Evolutionary conservation across 441 rosid species (phyloP), one percentile per base, ranked within the genome.

Genomic region (Aquilaria agallochum): DNA sequence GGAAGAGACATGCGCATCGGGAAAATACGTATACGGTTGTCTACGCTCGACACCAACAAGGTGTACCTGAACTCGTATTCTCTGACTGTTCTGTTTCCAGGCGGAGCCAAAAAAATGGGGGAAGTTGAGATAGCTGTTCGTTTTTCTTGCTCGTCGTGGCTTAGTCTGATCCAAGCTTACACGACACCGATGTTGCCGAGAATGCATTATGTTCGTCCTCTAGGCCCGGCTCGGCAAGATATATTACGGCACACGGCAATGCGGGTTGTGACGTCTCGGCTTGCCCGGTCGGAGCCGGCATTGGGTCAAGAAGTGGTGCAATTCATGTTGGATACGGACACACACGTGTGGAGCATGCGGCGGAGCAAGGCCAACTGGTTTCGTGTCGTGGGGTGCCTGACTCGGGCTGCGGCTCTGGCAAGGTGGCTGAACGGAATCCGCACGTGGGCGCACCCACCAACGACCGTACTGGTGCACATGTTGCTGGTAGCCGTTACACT

Each of bases 321-420:
- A 30, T 83, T 55, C 70, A 71, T 83, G 87, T 70, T 86, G 27
- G 92, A 86, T 59, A 72, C 76, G 4, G 92, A 86, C 58, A 79
- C 83, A 36, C 88, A 86, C 66, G 80, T 76, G 62, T 86, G 87
- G 89, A 86, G 92, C 74, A 73, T 86, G 87, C 72, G 89, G 67
- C 70, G 83, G 50, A 86, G 87, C 75, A 83, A 83, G 74, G 89
- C 85, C 0, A 83, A 86, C 36, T 86, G 92, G 92, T 83, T 78
- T 73, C 74, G 89, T 30, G 80, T 81, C 10, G 76, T 83, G 52
- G 78, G 82, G 15, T 83, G 81, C 55, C 67, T 86, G 68, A 68
- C 89, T 20, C 80, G 78, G 5, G 79, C 74, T 0, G 85, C 79
- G 1, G 71, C 74, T 61, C 13, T 83, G 52, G 82, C 82, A 15